Evolutionary conservation across 2,329 filamentous ascomycete genomes (phyloP).

Genomic region (Fusarium sp.): DNA sequence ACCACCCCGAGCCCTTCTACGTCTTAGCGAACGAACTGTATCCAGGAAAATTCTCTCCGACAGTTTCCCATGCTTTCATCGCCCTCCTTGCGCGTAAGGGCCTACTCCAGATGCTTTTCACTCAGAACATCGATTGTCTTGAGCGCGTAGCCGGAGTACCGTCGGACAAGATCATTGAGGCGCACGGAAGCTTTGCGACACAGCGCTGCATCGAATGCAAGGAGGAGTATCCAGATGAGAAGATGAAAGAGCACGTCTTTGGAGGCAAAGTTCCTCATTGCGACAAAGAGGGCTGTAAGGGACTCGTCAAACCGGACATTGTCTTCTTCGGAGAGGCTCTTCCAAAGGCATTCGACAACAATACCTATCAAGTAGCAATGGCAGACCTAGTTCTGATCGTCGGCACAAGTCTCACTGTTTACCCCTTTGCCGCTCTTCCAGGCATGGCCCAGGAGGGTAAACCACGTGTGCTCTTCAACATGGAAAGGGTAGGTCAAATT

Average conservation of each 20-base stretch:
- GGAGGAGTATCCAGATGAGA: conserved; percentile 74
- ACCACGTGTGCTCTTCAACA: conserved; percentile 88
- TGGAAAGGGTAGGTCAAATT: conserved; percentile 83
- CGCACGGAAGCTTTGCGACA: conserved; percentile 92
- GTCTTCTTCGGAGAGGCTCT: conserved; percentile 90
- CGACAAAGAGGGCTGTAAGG: conserved; percentile 70
- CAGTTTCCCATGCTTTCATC: conserved; percentile 91
- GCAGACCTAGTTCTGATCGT: conserved; percentile 87
- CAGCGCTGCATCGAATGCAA: conserved; percentile 94
- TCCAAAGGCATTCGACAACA: conserved; percentile 53
- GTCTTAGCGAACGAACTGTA: conserved; percentile 91
- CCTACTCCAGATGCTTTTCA: conserved; percentile 87
- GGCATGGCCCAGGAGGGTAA: conserved; percentile 68
- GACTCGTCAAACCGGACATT: conserved; percentile 92
- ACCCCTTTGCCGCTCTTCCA: conserved; percentile 89
- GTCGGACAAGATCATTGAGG: conserved; percentile 84
- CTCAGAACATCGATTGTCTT: conserved; percentile 97
- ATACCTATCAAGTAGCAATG: conserved; percentile 61
- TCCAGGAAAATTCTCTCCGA: conserved; percentile 89
- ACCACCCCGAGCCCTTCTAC: conserved; percentile 91
- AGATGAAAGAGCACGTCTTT: conserved; percentile 78
- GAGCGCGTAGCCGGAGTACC: conserved; percentile 90
- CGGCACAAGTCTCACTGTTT: conserved; percentile 88
- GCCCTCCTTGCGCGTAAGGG: conserved; percentile 82
- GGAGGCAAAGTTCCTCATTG: conserved; percentile 79